Evolutionary conservation across 169 alveolate genomes (phyloP).

Genomic region (Theileria equi): DNA sequence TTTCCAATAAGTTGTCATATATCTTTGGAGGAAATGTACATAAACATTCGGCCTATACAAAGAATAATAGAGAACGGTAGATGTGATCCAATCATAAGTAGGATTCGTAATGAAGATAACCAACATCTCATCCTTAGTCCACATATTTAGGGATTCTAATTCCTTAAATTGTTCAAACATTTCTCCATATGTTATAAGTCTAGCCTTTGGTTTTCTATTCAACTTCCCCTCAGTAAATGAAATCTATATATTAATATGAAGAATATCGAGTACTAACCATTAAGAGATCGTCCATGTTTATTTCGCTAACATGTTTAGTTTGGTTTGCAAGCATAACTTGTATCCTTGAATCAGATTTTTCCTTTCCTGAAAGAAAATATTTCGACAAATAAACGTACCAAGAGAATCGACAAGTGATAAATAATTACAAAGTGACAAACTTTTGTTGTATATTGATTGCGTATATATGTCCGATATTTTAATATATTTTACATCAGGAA

Average conservation of each 20-base stretch:
- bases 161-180: constrained; percentile 32
- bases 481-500: constrained; percentile 57
- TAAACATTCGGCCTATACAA: constrained; percentile 48
- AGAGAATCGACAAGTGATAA: constrained; percentile 59
- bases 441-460: constrained; percentile 38
- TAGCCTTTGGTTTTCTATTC: constrained; percentile 33
- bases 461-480: constrained; percentile 59
- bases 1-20: constrained; percentile 67
- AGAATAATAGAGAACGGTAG: constrained; percentile 49
- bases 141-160: constrained; percentile 47
- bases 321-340: constrained; percentile 58
- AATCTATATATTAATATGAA: constrained; percentile 4
- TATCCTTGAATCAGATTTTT: constrained; percentile 46
- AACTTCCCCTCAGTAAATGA: constrained; percentile 41
- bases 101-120: constrained; percentile 62
- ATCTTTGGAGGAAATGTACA: constrained; percentile 60
- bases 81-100: constrained; percentile 54
- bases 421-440: constrained; percentile 44
- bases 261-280: constrained; percentile 17
- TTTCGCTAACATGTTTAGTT: constrained; percentile 29
- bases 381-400: constrained; percentile 1
- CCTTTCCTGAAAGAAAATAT: constrained; percentile 26
- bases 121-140: constrained; percentile 44
- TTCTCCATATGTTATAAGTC: constrained; percentile 49
- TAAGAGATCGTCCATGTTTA: constrained; percentile 29